Conservation (phyloP, 169 alveolate species). For the Perkinsus marinus region DNA sequence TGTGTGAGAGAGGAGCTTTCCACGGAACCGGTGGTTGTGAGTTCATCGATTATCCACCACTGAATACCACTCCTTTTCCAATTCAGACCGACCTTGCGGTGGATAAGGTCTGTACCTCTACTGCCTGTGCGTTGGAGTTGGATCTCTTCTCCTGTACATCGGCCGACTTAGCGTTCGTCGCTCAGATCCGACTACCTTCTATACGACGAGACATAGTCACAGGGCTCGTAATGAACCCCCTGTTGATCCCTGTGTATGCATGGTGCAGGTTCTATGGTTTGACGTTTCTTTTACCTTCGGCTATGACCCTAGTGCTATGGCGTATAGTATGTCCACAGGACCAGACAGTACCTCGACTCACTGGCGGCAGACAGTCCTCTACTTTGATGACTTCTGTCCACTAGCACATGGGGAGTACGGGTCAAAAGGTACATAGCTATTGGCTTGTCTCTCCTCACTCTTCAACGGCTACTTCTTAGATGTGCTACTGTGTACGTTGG, state of each 20-base stretch:
- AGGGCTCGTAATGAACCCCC: constrained; percentile 43
- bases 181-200: constrained; percentile 49
- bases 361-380: constrained; percentile 84
- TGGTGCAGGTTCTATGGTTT: constrained; percentile 68
- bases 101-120: constrained; percentile 18
- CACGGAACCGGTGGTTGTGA: constrained; percentile 47
- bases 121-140: constrained; percentile 51
- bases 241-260: neutral
- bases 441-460: neutral
- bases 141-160: constrained; percentile 75
- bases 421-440: constrained; percentile 16
- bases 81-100: neutral
- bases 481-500: constrained; percentile 57
- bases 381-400: constrained; percentile 43
- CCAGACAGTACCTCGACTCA: constrained; percentile 66
- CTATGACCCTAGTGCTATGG: constrained; percentile 59
- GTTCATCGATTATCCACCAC: neutral
- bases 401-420: constrained; percentile 29
- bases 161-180: constrained; percentile 75
- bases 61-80: no score
- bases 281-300: constrained; percentile 72
- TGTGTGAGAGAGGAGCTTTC: neutral
- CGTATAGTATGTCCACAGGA: constrained; percentile 45
- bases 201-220: constrained; percentile 48
- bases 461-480: constrained; percentile 9